phyloP scores from a whole-genome alignment of 1,139 yeast species.

The Candida tunisiensis region DNA sequence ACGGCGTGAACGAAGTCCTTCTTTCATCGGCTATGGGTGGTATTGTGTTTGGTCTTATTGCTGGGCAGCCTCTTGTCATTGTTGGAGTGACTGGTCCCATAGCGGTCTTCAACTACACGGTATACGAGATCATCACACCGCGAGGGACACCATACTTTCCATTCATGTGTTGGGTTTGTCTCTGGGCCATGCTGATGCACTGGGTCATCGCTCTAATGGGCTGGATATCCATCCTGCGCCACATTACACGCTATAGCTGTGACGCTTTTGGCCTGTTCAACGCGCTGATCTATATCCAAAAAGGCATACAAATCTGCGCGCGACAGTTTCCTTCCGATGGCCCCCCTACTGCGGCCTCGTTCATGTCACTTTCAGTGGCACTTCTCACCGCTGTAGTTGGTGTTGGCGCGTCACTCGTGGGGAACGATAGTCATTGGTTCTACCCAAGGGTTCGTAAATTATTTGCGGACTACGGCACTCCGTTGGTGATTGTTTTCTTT shows the following conservation, averaged over 20 bases:
- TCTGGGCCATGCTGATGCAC: slow-evolving; percentile 85
- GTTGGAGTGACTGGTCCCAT: slow-evolving; percentile 97
- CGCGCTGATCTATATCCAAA: slow-evolving; percentile 76
- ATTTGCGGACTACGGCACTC: slow-evolving; percentile 75
- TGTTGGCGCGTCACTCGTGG: slow-evolving; percentile 41
- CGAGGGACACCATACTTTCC: slow-evolving; percentile 61
- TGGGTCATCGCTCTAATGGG: slow-evolving; percentile 54
- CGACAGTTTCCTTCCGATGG: slow-evolving; percentile 38
- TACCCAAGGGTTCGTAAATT: slow-evolving; percentile 45
- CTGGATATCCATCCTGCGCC: slow-evolving; percentile 48
- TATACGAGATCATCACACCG: slow-evolving; percentile 60
- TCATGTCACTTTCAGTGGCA: slow-evolving; percentile 58
- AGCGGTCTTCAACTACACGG: slow-evolving; percentile 80
- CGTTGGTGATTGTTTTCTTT: slow-evolving; percentile 69
- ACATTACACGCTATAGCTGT: slow-evolving; percentile 72
- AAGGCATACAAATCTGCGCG: slow-evolving; percentile 68
- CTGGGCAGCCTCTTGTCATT: slow-evolving; percentile 86
- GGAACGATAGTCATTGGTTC: slow-evolving; percentile 42
- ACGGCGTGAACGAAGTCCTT: slow-evolving; percentile 83
- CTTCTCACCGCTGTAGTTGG: slow-evolving; percentile 65
- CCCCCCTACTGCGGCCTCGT: slow-evolving; percentile 38
- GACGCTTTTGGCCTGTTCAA: slow-evolving; percentile 90
- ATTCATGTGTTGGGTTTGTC: slow-evolving; percentile 90
- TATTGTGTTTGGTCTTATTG: slow-evolving; percentile 63
- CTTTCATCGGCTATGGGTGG: slow-evolving; percentile 82